phyloP scores from a whole-genome alignment of 2,329 filamentous ascomycete genomes.

The Colletotrichum euphorbiae region DNA sequence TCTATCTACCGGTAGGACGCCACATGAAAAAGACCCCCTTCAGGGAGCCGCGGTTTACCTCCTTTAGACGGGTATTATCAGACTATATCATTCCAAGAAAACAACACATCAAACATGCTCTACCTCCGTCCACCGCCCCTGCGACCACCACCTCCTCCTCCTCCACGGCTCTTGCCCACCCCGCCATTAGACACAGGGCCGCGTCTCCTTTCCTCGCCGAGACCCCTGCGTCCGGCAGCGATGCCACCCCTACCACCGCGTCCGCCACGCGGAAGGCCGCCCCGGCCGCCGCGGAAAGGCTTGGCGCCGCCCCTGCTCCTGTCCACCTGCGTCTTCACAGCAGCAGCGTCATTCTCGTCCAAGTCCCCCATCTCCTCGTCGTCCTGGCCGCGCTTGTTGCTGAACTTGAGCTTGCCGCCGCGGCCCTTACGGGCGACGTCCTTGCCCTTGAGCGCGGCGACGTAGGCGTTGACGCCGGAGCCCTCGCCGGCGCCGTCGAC shows the following conservation, averaged over 20 bases:
- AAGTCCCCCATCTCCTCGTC: conserved; percentile 65
- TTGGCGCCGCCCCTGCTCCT: conserved; percentile 46
- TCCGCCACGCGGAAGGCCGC: conserved; percentile 47
- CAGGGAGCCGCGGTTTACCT: conserved; percentile 34
- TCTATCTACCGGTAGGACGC: conserved; percentile 35
- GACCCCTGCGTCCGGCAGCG: conserved; percentile 58
- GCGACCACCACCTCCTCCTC: conserved; percentile 13
- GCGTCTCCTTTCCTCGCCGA: conserved; percentile 63
- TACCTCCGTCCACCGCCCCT: conserved; percentile 38
- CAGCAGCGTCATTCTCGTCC: conserved; percentile 63
- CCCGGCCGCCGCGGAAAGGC: conserved; percentile 47
- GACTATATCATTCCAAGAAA: conserved; percentile 35
- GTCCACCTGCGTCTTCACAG: conserved; percentile 63
- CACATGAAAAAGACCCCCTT: conserved; percentile 22
- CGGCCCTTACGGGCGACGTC: conserved; percentile 74
- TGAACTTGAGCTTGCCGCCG: conserved; percentile 78
- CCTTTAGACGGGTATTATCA: conserved; percentile 41
- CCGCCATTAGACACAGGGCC: conserved; percentile 41
- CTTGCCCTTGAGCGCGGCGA: conserved; percentile 75
- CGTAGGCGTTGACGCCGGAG: conserved; percentile 75
- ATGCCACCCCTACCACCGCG: conserved; percentile 59
- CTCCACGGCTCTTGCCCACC: conserved; percentile 36
- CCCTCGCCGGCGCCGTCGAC: conserved; percentile 67
- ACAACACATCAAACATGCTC: neutral
- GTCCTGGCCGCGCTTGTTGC: conserved; percentile 66